These are phyloP conservation scores for Mycena haematopus DNA, from an alignment of 768 basidiomycete species.

Conservation along the genomic window DNA sequence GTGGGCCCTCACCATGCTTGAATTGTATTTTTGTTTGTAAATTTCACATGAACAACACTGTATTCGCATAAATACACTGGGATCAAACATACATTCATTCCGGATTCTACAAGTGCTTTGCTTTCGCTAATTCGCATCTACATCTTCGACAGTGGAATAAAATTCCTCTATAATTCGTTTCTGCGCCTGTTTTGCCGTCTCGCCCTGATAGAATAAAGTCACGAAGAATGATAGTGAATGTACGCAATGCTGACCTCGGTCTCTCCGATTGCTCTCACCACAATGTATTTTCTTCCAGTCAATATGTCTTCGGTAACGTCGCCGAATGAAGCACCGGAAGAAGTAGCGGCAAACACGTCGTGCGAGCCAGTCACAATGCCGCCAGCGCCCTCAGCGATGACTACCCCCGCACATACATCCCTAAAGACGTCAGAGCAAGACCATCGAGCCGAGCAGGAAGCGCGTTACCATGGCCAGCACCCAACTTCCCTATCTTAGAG, in stretches of 20 bases:
- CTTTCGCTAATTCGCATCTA: slow-evolving; percentile 58
- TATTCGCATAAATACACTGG: neutral
- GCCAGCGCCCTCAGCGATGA: slow-evolving; percentile 92
- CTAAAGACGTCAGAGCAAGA: neutral
- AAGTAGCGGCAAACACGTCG: slow-evolving; percentile 47
- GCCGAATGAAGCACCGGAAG: slow-evolving; percentile 51
- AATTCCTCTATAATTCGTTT: slow-evolving; percentile 84
- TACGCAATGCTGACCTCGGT: slow-evolving; percentile 48
- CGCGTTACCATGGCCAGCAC: slow-evolving; percentile 61
- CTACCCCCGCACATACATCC: slow-evolving; percentile 92
- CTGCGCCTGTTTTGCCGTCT: slow-evolving; percentile 75
- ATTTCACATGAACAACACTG: neutral
- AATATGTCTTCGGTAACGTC: slow-evolving; percentile 74
- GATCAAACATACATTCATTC: neutral
- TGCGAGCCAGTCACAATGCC: slow-evolving; percentile 78
- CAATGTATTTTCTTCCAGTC: slow-evolving; percentile 80
- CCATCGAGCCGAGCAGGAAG: neutral
- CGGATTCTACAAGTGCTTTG: neutral
- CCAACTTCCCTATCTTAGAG: slow-evolving; percentile 75
- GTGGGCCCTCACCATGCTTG: slow-evolving; percentile 1
- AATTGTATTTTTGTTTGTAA: neutral
- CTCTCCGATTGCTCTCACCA: slow-evolving; percentile 73
- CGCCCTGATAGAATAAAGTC: slow-evolving; percentile 44
- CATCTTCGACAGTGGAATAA: slow-evolving; percentile 81
- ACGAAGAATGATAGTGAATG: slow-evolving; percentile 14